These are phyloP conservation scores for Malus hybrid DNA, from an alignment of 331 rosid genomes.

Conservation along the genomic window DNA sequence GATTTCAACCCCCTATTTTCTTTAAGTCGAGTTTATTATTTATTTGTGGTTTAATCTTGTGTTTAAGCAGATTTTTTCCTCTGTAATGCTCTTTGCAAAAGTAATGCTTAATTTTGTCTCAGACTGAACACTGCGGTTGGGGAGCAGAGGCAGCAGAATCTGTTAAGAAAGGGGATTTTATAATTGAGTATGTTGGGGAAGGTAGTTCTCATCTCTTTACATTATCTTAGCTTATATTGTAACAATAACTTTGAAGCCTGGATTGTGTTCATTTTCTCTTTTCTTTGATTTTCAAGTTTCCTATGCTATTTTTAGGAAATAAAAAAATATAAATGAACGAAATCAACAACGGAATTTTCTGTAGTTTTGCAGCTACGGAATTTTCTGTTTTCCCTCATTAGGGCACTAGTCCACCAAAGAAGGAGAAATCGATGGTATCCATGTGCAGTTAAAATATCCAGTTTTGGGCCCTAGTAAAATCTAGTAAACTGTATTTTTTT, in stretches of 20 bases:
- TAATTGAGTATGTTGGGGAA: slow-evolving; percentile 92
- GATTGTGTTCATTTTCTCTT: neutral
- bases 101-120: slow-evolving; percentile 11
- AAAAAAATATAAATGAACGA: too few species aligned
- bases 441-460: neutral
- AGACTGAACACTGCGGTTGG: slow-evolving; percentile 98
- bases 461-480: neutral
- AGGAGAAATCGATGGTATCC: neutral
- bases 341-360: too few species aligned
- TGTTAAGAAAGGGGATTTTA: slow-evolving; percentile 58
- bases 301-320: neutral
- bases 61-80: neutral
- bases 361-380: neutral
- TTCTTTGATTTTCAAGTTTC: neutral
- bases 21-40: neutral
- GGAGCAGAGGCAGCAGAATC: slow-evolving; percentile 86
- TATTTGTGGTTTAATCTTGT: neutral
- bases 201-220: slow-evolving; percentile 40
- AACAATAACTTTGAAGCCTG: neutral
- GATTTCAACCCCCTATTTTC: neutral
- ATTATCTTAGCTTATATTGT: neutral
- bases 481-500: neutral
- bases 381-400: neutral
- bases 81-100: neutral
- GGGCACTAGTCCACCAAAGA: neutral